Evolutionary conservation across 169 alveolate species (phyloP), one percentile per base, ranked within the genome.

Genomic region (Cryptosporidium ubiquitum): DNA sequence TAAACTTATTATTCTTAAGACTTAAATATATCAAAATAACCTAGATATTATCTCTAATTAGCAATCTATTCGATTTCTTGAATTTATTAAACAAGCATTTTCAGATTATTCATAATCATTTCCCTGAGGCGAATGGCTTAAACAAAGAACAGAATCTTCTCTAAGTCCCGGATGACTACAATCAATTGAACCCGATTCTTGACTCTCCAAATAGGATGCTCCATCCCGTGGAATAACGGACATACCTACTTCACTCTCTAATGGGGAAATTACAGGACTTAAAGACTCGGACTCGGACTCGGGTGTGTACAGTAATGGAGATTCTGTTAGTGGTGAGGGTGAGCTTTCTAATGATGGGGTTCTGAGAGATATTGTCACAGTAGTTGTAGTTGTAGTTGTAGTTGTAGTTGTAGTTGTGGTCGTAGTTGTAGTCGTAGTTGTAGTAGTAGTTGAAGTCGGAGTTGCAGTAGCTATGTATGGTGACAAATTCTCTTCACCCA

Each of bases 281-380:
- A 20, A 14, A 12, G 39, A 0, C 7, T 69, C 60, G 10, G 84
- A 39, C 5, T 73, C 85, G 23, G 71, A 29, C 7, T n/a, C 42
- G 5, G 85, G 85, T 55, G 85, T 73, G 5, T 73, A 70, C 0
- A 73, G 7, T 3, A 73, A 44, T 9, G 85, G 85, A 18, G 85
- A 73, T 55, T 73, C 85, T 3, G 70, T 3, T 14, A 33, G n/a
- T 33, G 85, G 70, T 1, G 85, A 71, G 5, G 69, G 57, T 26
- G 47, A 37, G 29, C 29, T 12, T 5, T 20, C 33, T 4, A n/a
- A n/a, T 5, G 70, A 3, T 49, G 23, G 51, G 26, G 44, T 23
- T 44, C 2, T 69, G 0, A 64, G 57, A 69, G 61, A 26, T 5
- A 18, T 9, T 16, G 68, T 9, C 10, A 23, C 33, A 5, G 44